Percentiles rank a stretch among this genome's conserved stretches.
These are phyloP conservation scores for Salvia splendens DNA, from an alignment of 257 asterid genomes.

Conservation along the genomic window DNA sequence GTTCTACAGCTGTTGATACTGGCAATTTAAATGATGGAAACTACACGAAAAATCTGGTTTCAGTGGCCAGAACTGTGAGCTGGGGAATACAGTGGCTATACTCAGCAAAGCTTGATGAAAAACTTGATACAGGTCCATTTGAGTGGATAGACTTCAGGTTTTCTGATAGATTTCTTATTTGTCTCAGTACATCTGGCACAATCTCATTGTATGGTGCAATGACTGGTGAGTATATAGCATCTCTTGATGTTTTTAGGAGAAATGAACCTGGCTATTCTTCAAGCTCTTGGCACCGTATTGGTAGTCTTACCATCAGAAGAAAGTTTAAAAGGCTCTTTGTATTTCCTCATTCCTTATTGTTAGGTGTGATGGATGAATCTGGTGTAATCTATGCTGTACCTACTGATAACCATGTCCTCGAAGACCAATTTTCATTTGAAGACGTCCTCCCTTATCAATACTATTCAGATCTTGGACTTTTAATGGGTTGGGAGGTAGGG, in stretches of 20 bases:
- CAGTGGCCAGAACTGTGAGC: slow-evolving; percentile 61
- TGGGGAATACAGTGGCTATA: slow-evolving; percentile 90
- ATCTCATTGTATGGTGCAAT: slow-evolving; percentile 60
- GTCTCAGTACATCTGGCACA: slow-evolving; percentile 74
- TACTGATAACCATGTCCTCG: slow-evolving; percentile 46
- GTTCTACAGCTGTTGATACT: slow-evolving; percentile 33
- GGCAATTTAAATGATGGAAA: slow-evolving; percentile 43
- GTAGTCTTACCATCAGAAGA: slow-evolving; percentile 43
- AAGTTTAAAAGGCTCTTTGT: slow-evolving; percentile 66
- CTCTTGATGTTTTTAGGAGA: slow-evolving; percentile 49
- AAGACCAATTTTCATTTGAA: slow-evolving; percentile 42
- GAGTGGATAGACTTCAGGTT: slow-evolving; percentile 86
- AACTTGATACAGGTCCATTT: slow-evolving; percentile 44
- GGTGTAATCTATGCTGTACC: slow-evolving; percentile 59
- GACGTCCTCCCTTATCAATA: slow-evolving; percentile 40
- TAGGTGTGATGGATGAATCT: slow-evolving; percentile 79
- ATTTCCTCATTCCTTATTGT: slow-evolving; percentile 60
- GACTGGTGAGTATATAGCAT: slow-evolving; percentile 62
- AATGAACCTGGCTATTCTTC: slow-evolving; percentile 41
- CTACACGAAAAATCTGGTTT: slow-evolving; percentile 43
- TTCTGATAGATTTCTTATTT: slow-evolving; percentile 66
- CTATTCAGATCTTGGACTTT: slow-evolving; percentile 52
- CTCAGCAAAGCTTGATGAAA: slow-evolving; percentile 58
- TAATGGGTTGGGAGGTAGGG: slow-evolving; percentile 70
- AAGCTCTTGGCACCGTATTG: slow-evolving; percentile 37